Conservation (phyloP, 108 stramenopile species). For the Stephanodiscus triporus region DNA sequence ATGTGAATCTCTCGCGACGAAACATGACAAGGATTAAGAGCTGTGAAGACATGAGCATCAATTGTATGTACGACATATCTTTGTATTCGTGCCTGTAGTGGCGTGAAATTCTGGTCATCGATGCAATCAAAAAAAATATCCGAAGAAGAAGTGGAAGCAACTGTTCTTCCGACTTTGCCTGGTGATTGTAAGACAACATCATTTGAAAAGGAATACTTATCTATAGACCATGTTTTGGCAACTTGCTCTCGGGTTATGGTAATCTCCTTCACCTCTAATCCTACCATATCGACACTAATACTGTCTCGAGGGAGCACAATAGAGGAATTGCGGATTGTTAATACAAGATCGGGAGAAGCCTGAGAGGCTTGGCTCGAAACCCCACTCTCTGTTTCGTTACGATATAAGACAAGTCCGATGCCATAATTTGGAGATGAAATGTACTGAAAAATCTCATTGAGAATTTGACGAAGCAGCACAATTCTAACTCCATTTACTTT, state of each 20-base stretch:
- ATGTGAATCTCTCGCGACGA: constrained; percentile 23
- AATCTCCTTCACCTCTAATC: constrained; percentile 59
- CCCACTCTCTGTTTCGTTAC: constrained; percentile 25
- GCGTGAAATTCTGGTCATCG: constrained; percentile 27
- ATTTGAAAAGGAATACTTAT: constrained; percentile 27
- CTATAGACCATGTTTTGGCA: constrained; percentile 35
- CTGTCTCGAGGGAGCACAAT: constrained; percentile 68
- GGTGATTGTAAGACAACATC: not conserved
- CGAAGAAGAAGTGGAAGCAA: constrained; percentile 11
- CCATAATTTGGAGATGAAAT: constrained; percentile 66
- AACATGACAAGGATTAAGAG: constrained; percentile 26
- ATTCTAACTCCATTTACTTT: constrained; percentile 56
- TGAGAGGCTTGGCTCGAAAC: constrained; percentile 25
- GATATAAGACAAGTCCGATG: constrained; percentile 46
- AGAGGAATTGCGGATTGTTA: constrained; percentile 55
- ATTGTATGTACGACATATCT: constrained; percentile 35
- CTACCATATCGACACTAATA: constrained; percentile 61
- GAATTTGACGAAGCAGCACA: constrained; percentile 57
- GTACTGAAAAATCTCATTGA: constrained; percentile 75
- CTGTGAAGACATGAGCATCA: constrained; percentile 48
- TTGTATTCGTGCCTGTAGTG: constrained; percentile 38
- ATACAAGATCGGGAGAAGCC: constrained; percentile 29
- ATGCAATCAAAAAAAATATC: constrained; percentile 49
- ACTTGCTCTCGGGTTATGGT: constrained; percentile 39
- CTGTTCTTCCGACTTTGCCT: constrained; percentile 2